Conservation (phyloP, 1,139 yeast genomes). For the Nadsonia commutata region DNA sequence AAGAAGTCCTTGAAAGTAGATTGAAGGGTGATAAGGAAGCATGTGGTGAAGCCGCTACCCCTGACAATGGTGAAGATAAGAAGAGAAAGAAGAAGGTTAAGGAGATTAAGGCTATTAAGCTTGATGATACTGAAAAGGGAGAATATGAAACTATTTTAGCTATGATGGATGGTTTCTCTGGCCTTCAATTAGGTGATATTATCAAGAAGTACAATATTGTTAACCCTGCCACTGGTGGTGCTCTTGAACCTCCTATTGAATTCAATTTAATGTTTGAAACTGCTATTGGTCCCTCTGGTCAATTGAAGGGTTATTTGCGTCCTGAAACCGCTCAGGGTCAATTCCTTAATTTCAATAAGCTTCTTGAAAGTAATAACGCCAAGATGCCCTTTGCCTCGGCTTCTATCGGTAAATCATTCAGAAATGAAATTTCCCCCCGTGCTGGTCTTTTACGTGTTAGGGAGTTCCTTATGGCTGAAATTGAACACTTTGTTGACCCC, state of each 20-base stretch:
- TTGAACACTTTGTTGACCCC: slow-evolving; percentile 97
- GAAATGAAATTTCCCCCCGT: slow-evolving; percentile 98
- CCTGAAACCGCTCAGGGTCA: slow-evolving; percentile 99
- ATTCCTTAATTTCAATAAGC: slow-evolving; percentile 84
- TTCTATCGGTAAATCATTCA: slow-evolving; percentile 93
- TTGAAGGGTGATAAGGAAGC: slow-evolving; percentile 95
- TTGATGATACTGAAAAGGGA: slow-evolving; percentile 60
- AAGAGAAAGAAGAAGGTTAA: slow-evolving; percentile 68
- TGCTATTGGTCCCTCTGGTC: slow-evolving; percentile 97
- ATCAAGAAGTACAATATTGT: slow-evolving; percentile 68
- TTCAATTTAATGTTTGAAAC: slow-evolving; percentile 99
- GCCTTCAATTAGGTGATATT: slow-evolving; percentile 79
- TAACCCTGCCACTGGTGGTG: slow-evolving; percentile 82
- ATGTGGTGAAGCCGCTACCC: slow-evolving; percentile 51
- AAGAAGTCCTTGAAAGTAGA: slow-evolving; percentile 91
- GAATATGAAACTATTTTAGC: slow-evolving; percentile 84
- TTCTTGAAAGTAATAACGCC: slow-evolving; percentile 87
- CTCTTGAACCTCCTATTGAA: slow-evolving; percentile 79
- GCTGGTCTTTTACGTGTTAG: slow-evolving; percentile 95
- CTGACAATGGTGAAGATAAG: slow-evolving; percentile 48
- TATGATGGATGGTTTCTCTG: slow-evolving; percentile 83
- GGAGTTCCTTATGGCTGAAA: slow-evolving; percentile 98
- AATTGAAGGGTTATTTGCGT: slow-evolving; percentile 84
- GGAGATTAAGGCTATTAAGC: slow-evolving; percentile 78
- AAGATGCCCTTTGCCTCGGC: slow-evolving; percentile 99